These are phyloP conservation scores for Cutaneotrichosporon arboriforme DNA, from an alignment of 1,284 basidiomycete species.

Conservation along the genomic window DNA sequence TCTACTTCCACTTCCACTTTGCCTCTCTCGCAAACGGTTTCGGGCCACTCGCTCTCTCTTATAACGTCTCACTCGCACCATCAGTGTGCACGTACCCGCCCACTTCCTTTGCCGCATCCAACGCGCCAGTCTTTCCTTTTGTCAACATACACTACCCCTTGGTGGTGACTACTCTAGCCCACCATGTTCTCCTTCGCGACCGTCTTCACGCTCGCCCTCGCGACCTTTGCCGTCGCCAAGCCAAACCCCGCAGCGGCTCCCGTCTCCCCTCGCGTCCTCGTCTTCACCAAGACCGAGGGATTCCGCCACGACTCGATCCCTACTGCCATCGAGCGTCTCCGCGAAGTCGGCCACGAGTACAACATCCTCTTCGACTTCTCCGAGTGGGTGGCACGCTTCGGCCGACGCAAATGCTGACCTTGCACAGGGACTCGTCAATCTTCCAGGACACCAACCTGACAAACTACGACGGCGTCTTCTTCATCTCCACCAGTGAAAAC, in stretches of 20 bases:
- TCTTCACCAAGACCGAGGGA: constrained; percentile 40
- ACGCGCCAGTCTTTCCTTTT: no score
- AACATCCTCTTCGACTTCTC: constrained; percentile 60
- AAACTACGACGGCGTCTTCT: constrained; percentile 62
- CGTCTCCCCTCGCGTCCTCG: constrained; percentile 29
- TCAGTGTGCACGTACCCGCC: no score
- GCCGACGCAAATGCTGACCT: background rate
- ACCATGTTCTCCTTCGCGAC: constrained; percentile 1
- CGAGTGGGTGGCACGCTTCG: constrained; percentile 47
- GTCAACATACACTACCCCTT: background rate
- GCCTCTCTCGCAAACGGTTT: no score
- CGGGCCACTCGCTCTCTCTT: no score
- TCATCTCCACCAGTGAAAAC: constrained; percentile 64
- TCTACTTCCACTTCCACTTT: no score
- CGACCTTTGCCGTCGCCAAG: background rate
- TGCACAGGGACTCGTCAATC: constrained; percentile 50
- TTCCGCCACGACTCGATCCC: constrained; percentile 71
- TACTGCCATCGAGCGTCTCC: constrained; percentile 58
- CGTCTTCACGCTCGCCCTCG: background rate
- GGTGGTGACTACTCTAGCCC: no score
- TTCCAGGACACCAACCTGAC: constrained; percentile 59
- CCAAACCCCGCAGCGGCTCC: constrained; percentile 1
- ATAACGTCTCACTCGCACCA: no score
- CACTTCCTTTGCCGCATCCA: no score
- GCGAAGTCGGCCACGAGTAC: constrained; percentile 32